Evolutionary conservation across 2,329 filamentous ascomycete genomes (phyloP).

Genomic region (Hypoxylon sp.): DNA sequence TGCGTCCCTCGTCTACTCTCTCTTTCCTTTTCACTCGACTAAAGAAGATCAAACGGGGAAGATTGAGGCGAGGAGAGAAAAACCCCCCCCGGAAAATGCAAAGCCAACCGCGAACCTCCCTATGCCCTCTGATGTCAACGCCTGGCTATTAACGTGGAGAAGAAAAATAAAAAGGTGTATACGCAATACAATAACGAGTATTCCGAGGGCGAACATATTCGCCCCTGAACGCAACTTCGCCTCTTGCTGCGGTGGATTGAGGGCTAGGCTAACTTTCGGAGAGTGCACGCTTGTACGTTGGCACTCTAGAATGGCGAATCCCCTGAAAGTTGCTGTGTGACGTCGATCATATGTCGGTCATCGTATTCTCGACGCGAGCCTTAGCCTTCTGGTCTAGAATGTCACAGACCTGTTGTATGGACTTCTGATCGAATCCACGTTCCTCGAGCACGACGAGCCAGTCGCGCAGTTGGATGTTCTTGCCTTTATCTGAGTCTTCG

Average conservation of each 20-base stretch:
- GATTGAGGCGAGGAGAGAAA: background rate
- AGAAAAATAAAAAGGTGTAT: constrained; percentile 36
- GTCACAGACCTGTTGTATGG: constrained; percentile 67
- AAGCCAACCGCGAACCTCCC: constrained; percentile 36
- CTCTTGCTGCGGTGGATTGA: background rate
- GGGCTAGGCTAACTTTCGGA: background rate
- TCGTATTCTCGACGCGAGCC: constrained; percentile 29
- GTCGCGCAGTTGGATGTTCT: constrained; percentile 84
- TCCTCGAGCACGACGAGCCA: constrained; percentile 81
- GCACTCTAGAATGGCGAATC: no score
- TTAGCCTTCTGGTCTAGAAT: constrained; percentile 58
- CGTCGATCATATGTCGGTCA: no score
- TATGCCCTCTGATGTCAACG: constrained; percentile 44
- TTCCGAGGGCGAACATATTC: constrained; percentile 7
- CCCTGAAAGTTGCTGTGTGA: no score
- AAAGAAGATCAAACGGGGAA: no score
- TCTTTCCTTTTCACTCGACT: constrained; percentile 1
- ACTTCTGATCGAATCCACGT: constrained; percentile 73
- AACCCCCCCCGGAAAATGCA: constrained; percentile 35
- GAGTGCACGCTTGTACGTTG: no score
- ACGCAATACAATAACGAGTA: constrained; percentile 39
- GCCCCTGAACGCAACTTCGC: background rate
- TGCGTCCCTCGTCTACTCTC: constrained; percentile 1
- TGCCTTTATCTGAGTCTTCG: constrained; percentile 79
- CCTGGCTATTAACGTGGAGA: constrained; percentile 42